Evolutionary conservation across 1,284 basidiomycete species (phyloP), one percentile per base, ranked within the genome.

Genomic region (Rhodofomes roseus): DNA sequence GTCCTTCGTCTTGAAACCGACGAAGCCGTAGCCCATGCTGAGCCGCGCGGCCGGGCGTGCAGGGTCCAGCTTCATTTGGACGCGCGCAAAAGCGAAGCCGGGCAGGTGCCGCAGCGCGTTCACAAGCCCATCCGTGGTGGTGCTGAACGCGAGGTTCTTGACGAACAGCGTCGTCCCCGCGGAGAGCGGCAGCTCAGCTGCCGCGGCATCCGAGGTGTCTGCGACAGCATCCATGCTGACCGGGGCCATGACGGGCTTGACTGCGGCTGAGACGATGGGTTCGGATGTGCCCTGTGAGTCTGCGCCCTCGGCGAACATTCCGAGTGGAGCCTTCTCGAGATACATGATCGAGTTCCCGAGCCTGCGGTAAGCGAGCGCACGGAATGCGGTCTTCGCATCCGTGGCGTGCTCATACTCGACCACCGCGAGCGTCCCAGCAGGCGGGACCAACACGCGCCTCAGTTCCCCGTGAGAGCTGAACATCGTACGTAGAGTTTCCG

Each of bases 21-120:
- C 85, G 70, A 99, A 99, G 0, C 95, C 96, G 72, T 96, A 98
- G 0, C 96, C 95, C 95, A 97, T 96, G 69, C 92, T 94, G 43
- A 96, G 76, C 46, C 83, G 78, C 18, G 76, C 87, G 77, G 77
- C 77, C 0, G 85, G 81, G 7, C 83, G 79, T 66, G 92, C 93
- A 0, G 93, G 89, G 73, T 96, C 92, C 0, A 90, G 85, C 71
- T 97, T 98, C 53, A 87, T 96, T 76, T 98, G 94, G 9, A 98
- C 84, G 4, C 93, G 88, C 6, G 95, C 93, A 70, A 97, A 98
- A 0, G 84, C 80, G 73, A 95, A 98, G 5, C 86, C 90, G 3
- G 91, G 86, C 0, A 98, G 78, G 58, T 86, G 81, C n/a, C 85
- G 80, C 70, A 98, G 93, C 34, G 90, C 80, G 37, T 84, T 79